Conservation (phyloP, 164 flowering plant genomes). For the Aristolochia contorta region DNA sequence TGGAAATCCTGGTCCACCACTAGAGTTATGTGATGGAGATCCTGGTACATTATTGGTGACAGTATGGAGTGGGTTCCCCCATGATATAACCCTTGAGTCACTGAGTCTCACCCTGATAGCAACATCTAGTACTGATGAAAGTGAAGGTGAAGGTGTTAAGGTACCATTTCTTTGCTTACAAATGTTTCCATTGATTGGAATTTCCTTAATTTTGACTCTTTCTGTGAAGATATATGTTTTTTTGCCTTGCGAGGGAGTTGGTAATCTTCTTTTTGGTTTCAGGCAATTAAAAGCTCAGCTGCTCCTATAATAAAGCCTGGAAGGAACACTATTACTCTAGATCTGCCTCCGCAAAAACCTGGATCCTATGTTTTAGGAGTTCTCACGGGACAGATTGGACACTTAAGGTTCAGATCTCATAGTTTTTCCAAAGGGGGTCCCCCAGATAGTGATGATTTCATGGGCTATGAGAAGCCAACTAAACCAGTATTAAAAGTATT, state of each 20-base stretch:
- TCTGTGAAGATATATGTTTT: background rate
- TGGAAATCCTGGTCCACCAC: conserved; percentile 82
- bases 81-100: conserved; percentile 88
- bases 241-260: background rate
- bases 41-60: conserved; percentile 83
- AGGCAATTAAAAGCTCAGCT: conserved; percentile 65
- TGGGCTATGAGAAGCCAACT: conserved; percentile 94
- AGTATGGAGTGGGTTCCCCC: conserved; percentile 99
- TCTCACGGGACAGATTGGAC: conserved; percentile 94
- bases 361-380: conserved; percentile 96
- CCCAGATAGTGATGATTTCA: conserved; percentile 91
- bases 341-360: conserved; percentile 82
- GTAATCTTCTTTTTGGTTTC: conserved; percentile 14
- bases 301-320: conserved; percentile 72
- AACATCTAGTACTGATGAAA: conserved; percentile 42
- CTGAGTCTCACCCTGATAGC: conserved; percentile 76
- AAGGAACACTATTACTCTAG: conserved; percentile 57
- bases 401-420: conserved; percentile 86
- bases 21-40: conserved; percentile 91
- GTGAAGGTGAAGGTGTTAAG: conserved; percentile 60
- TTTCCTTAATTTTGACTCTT: background rate
- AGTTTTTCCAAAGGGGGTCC: conserved; percentile 92
- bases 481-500: conserved; percentile 83
- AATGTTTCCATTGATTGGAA: background rate
- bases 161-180: conserved; percentile 23